Evolutionary conservation across 768 basidiomycete species (phyloP).

Genomic region (Glaciozyma martinii): DNA sequence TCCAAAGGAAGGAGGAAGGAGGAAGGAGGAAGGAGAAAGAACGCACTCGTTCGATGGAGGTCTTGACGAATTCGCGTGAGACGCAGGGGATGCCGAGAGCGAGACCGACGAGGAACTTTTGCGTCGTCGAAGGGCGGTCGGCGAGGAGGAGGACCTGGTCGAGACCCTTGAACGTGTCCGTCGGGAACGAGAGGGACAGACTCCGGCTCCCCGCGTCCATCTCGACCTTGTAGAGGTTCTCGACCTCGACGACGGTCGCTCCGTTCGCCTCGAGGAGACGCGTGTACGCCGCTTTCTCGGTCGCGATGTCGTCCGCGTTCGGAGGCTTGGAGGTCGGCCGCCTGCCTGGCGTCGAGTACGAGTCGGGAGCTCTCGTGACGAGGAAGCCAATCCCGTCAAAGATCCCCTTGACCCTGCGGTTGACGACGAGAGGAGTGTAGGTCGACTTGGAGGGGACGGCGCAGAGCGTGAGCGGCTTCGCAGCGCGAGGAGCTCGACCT

Average conservation of each 20-base stretch:
- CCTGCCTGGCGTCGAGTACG: neutral
- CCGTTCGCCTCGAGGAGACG: slow-evolving; percentile 21
- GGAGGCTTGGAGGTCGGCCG: neutral
- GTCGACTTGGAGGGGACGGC: neutral
- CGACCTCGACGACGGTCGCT: slow-evolving; percentile 22
- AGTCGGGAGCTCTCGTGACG: neutral
- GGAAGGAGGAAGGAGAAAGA: neutral
- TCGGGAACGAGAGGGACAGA: slow-evolving; percentile 1
- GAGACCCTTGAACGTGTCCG: slow-evolving; percentile 8
- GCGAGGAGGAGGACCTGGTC: slow-evolving; percentile 35
- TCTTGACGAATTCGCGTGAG: slow-evolving; percentile 1
- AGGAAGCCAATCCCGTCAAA: slow-evolving; percentile 16
- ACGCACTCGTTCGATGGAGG: slow-evolving; percentile 46
- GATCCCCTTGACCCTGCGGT: neutral
- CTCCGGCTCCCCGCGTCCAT: neutral
- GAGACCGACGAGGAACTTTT: slow-evolving; percentile 71
- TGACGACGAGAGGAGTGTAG: neutral
- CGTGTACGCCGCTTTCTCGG: neutral
- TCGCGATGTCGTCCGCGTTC: neutral
- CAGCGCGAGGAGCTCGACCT: neutral
- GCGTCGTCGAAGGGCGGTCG: slow-evolving; percentile 53
- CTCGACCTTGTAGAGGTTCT: slow-evolving; percentile 24
- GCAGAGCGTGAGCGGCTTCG: neutral
- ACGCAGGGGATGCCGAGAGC: slow-evolving; percentile 81
- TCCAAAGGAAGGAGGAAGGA: no score